Evolutionary conservation across 345 rosid genomes (phyloP).

Genomic region (Aquilaria malaccensis): DNA sequence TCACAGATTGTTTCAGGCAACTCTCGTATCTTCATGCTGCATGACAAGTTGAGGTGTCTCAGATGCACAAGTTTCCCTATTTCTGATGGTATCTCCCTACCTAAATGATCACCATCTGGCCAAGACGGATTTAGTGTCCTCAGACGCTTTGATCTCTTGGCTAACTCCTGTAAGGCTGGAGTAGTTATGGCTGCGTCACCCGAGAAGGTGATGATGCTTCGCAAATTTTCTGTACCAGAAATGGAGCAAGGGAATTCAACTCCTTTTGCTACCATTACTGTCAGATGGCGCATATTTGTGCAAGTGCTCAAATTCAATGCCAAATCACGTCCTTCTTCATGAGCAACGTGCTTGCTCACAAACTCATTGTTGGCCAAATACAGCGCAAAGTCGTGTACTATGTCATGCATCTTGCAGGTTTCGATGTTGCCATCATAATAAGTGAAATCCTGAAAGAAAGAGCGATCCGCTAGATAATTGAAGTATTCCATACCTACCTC

Average conservation of each 20-base stretch:
- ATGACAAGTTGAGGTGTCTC: background rate
- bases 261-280: background rate
- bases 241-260: background rate
- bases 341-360: background rate
- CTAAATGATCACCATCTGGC: background rate
- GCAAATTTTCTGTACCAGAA: background rate
- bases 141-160: background rate
- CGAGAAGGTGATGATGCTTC: background rate
- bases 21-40: background rate
- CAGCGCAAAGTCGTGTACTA: background rate
- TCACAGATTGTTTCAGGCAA: conserved; percentile 5
- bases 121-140: background rate
- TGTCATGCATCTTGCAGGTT: background rate
- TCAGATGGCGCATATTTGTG: background rate
- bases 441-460: conserved; percentile 1
- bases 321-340: background rate
- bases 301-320: background rate
- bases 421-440: background rate
- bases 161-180: background rate
- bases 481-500: background rate
- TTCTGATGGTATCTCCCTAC: background rate
- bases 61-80: conserved; percentile 1
- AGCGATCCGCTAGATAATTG: background rate
- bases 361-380: background rate
- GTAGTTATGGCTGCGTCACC: background rate